phyloP scores from a whole-genome alignment of 2,329 filamentous ascomycete species.

The Neopestalotiopsis sp. region DNA sequence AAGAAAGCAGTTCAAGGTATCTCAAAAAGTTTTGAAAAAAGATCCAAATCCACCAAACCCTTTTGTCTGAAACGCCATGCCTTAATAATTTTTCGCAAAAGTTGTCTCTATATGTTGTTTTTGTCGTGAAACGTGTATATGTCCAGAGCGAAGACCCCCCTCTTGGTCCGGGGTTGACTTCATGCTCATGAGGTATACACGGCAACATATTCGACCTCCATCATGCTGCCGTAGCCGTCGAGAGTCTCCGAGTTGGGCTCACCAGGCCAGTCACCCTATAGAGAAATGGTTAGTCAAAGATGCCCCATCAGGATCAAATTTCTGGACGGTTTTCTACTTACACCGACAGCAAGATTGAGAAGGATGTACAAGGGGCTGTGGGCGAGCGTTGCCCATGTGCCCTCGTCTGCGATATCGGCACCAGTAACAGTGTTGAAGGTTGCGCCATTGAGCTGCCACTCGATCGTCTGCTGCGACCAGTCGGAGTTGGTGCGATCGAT shows the following conservation, averaged over 20 bases:
- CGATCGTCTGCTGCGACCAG: constrained; percentile 54
- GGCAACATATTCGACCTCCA: constrained; percentile 58
- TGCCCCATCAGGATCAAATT: not conserved
- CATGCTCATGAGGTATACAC: constrained; percentile 29
- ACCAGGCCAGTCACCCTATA: constrained; percentile 44
- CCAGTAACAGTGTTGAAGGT: constrained; percentile 50
- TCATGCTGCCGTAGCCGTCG: constrained; percentile 51
- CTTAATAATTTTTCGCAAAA: not conserved
- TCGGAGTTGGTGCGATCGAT: constrained; percentile 48
- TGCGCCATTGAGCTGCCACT: constrained; percentile 52
- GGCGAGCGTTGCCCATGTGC: constrained; percentile 49
- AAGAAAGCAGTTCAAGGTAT: constrained; percentile 11
- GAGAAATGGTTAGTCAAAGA: constrained; percentile 4
- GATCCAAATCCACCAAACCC: not conserved
- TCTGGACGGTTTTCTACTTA: constrained; percentile 34
- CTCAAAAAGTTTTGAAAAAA: constrained; percentile 2
- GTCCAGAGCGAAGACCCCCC: not conserved
- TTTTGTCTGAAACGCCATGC: constrained; percentile 13
- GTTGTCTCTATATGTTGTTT: not conserved
- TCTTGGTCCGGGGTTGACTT: not conserved
- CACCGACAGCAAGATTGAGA: constrained; percentile 53
- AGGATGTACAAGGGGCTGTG: constrained; percentile 50
- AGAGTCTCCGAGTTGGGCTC: constrained; percentile 50
- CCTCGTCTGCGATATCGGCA: constrained; percentile 42
- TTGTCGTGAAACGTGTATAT: constrained; percentile 1